Evolutionary conservation across 2,329 filamentous ascomycete species (phyloP).

Genomic region (Diaporthe eres): DNA sequence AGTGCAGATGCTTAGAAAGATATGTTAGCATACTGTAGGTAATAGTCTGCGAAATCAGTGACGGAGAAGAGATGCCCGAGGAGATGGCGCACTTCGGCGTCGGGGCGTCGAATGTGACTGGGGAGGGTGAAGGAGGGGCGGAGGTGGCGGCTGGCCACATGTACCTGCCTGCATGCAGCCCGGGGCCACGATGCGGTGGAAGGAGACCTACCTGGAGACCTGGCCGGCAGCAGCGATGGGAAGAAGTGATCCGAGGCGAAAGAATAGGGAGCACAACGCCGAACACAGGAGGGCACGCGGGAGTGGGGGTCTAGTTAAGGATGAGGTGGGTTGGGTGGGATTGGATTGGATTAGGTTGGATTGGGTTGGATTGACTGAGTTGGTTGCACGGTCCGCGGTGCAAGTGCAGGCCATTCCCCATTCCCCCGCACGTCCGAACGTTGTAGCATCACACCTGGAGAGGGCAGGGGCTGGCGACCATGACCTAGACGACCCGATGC

Average conservation of each 20-base stretch:
- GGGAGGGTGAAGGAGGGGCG: neutral
- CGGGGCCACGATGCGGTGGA: neutral
- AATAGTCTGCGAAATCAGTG: neutral
- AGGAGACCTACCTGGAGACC: neutral
- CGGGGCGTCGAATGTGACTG: neutral
- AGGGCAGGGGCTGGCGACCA: neutral
- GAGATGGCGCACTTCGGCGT: neutral
- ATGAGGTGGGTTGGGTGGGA: neutral
- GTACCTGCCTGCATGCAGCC: neutral
- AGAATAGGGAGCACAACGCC: neutral
- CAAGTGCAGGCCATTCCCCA: neutral
- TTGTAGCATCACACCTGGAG: neutral
- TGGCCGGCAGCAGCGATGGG: neutral
- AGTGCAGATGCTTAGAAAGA: neutral
- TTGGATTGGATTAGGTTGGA: neutral
- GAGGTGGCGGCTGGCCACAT: neutral
- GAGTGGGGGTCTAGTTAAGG: neutral
- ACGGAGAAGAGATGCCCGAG: neutral
- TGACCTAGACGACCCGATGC: neutral
- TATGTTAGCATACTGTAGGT: slow-evolving; percentile 23
- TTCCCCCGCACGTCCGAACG: slow-evolving; percentile 24
- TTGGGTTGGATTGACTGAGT: neutral
- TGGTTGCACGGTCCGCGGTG: neutral
- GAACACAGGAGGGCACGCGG: neutral
- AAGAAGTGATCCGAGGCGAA: neutral